phyloP scores from a whole-genome alignment of 2,329 filamentous ascomycete species.

The Beauveria brongniartii region DNA sequence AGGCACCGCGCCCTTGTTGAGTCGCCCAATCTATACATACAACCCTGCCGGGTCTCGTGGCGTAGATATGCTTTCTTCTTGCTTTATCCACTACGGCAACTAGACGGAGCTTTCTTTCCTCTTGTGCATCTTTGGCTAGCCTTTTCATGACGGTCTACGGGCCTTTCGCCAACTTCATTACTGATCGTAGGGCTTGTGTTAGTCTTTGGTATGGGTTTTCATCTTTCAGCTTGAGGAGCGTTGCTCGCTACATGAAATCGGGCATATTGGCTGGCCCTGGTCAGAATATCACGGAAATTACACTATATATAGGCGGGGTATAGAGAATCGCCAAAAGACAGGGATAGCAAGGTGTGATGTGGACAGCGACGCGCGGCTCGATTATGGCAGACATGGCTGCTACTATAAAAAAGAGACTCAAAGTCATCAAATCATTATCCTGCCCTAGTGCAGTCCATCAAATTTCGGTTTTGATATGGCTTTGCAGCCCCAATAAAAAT shows the following conservation, averaged over 20 bases:
- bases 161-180: not conserved
- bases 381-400: slow-evolving; percentile 8
- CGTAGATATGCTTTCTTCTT: not conserved
- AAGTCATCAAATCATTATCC: slow-evolving; percentile 5
- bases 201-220: not conserved
- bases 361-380: slow-evolving; percentile 1
- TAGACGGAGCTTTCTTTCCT: not conserved
- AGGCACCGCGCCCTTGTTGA: no score
- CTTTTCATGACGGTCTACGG: not conserved
- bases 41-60: not conserved
- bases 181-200: no score
- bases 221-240: not conserved
- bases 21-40: not conserved
- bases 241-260: not conserved
- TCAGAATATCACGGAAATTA: not conserved
- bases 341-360: not conserved
- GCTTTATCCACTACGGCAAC: not conserved
- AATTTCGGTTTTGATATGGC: slow-evolving; percentile 8
- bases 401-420: slow-evolving; percentile 3
- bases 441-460: not conserved
- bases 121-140: not conserved
- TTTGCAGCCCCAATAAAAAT: slow-evolving; percentile 1
- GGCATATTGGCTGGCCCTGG: not conserved
- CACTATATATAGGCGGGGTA: not conserved
- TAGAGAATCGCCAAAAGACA: not conserved